Evolutionary conservation across 208 protist species (phyloP), one percentile per base, ranked within the genome.

Genomic region (Hexamita inflata): DNA sequence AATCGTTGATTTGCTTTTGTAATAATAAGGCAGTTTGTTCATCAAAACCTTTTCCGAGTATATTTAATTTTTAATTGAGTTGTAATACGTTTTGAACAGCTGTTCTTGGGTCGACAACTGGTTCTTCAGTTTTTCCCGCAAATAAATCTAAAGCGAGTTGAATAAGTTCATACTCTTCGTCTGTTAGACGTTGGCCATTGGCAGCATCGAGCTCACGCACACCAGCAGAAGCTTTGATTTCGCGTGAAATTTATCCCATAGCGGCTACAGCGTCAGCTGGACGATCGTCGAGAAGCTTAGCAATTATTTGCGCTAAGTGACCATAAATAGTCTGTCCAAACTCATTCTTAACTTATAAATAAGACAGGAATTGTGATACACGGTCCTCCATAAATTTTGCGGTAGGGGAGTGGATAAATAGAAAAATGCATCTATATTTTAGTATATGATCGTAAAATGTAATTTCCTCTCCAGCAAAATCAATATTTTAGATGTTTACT

Each of bases 241-340:
- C 64, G 4, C 9, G 11, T 15, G 64, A 70, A n/a, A 70, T 70
- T 24, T 7, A 45, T n/a, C 19, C 35, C n/a, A 70, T 70, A n/a
- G 64, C 64, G 11, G 11, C 38, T 24, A 38, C 64, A 19, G 64
- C 64, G 35, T 70, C 35, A 30, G 26, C 64, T 32, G 64, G 64
- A 13, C 42, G 9, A 45, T 70, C 64, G 38, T 70, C 64, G 28
- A 70, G 64, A 24, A 70, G 64, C n/a, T 70, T 70, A 32, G 64
- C 64, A 24, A 70, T 49, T 15, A 70, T 70, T 38, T 70, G 35
- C 19, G 64, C 64, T 30, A 70, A 34, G n/a, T 70, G 64, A n/a
- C 64, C 64, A 49, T 70, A 70, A 24, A 70, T 24, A 11, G 64
- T 70, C 35, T 70, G 64, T n/a, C 64, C 64, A 45, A 32, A 70